Percentiles rank a stretch among this genome's conserved stretches.
Evolutionary conservation across 2,329 filamentous ascomycete genomes (phyloP).

Genomic region (Graphilbum sp.): DNA sequence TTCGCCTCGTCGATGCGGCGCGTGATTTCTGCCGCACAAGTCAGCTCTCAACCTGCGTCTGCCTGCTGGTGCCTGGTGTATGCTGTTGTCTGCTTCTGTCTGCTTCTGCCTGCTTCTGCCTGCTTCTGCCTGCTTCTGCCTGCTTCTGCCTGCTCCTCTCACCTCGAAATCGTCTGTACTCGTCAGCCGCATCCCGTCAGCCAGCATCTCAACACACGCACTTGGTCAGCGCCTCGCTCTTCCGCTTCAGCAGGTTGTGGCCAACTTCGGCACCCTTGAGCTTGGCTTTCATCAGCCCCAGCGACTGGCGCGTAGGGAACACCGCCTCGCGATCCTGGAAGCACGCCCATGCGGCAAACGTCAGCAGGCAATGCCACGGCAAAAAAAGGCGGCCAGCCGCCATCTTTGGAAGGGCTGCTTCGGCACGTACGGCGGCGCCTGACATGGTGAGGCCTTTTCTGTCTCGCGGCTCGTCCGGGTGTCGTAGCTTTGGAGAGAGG

Average conservation of each 20-base stretch:
- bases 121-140: too few relatives aligned
- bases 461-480: not conserved
- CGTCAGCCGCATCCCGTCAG: too few relatives aligned
- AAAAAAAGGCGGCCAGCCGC: too few relatives aligned
- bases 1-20: constrained; percentile 96
- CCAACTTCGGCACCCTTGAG: constrained; percentile 86
- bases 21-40: constrained; percentile 57
- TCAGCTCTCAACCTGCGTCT: not conserved
- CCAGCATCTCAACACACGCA: constrained; percentile 20
- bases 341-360: not conserved
- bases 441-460: constrained; percentile 12
- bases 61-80: too few relatives aligned
- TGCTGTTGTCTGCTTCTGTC: too few relatives aligned
- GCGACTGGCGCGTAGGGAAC: constrained; percentile 92
- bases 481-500: too few relatives aligned
- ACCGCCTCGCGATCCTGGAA: constrained; percentile 79
- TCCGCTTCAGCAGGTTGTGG: constrained; percentile 89
- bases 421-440: constrained; percentile 11
- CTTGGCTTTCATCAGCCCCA: constrained; percentile 95
- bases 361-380: not conserved
- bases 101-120: too few relatives aligned
- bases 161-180: not conserved
- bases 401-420: too few relatives aligned
- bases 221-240: constrained; percentile 97
- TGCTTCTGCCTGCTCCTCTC: too few relatives aligned